Base-by-base conservation (phyloP, 148 eudicot genomes). In the Chenopodium berlandieri region DNA sequence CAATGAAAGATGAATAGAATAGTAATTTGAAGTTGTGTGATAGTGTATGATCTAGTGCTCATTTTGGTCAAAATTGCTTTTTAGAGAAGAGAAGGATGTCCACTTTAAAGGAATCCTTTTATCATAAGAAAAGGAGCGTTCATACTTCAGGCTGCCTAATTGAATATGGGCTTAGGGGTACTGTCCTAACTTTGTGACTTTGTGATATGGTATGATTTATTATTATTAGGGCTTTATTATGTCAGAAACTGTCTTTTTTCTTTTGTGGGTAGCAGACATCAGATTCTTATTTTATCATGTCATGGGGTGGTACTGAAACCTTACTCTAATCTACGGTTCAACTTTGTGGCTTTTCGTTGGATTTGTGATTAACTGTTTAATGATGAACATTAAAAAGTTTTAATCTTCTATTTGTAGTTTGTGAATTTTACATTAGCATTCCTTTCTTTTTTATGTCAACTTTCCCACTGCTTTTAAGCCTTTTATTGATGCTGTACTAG, bases 71-170 rank as follows among this genome's bases (percentile, higher is more conserved):
- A 84, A 81, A 75, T 50, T 75, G 75, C 84, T 75, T 83, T 78
- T 72, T 78, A 73, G 70, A 76, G 71, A 71, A 83, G 71, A 37
- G 82, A 84, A 81, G 84, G 86, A 81, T 85, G 82, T 81, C 86
- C 86, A 84, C 79, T 77, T 71, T 44, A n/a, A 52, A 54, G 77
- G 86, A 76, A 84, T 84, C 78, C 78, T 77, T 80, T 84, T 56
- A 70, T 50, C 83, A 72, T 74, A 65, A 81, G 78, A 60, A 84
- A 84, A 84, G 68, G 50, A 78, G 81, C 73, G 16, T 78, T 78
- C 77, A 83, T 50, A 69, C 31, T 83, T 52, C 73, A 78, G 17
- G 71, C 82, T 44, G 73, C 83, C 27, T 80, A 71, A 71, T 66
- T 77, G 75, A 32, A 11, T 81, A 32, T 77, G 66, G 50, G 72